Evolutionary conservation across 768 basidiomycete genomes (phyloP).

Genomic region (Sistotremastrum niveocremeum): DNA sequence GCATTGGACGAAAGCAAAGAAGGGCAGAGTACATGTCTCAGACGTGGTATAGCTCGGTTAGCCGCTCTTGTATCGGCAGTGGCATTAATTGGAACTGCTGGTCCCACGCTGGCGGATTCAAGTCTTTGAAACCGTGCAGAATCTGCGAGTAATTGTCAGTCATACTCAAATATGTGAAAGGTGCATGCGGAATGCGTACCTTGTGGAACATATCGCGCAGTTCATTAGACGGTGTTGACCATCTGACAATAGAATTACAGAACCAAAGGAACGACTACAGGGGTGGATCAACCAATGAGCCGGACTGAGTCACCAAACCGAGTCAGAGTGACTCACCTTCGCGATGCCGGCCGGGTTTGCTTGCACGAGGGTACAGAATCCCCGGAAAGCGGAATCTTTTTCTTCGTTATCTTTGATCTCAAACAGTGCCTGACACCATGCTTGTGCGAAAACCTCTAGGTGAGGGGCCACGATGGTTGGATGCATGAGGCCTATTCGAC

Average conservation of each 20-base stretch:
- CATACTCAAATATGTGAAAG: neutral
- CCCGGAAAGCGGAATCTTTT: conserved; percentile 97
- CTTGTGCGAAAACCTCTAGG: conserved; percentile 79
- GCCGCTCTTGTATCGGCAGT: conserved; percentile 74
- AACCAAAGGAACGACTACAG: conserved; percentile 86
- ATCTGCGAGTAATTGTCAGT: conserved; percentile 26
- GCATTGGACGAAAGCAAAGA: conserved; percentile 10
- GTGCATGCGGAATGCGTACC: conserved; percentile 13
- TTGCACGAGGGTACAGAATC: conserved; percentile 91
- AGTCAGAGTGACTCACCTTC: conserved; percentile 43
- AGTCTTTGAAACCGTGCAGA: conserved; percentile 79
- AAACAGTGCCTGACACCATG: conserved; percentile 94
- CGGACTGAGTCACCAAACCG: conserved; percentile 8
- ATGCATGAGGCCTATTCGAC: conserved; percentile 88
- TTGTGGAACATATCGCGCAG: conserved; percentile 88
- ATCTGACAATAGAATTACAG: conserved; percentile 94
- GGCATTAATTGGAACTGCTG: conserved; percentile 76
- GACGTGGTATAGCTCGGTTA: conserved; percentile 79
- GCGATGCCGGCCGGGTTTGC: conserved; percentile 88
- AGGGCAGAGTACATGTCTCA: conserved; percentile 19
- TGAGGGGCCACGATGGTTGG: conserved; percentile 81
- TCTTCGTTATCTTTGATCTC: conserved; percentile 99
- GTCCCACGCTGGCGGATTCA: conserved; percentile 76
- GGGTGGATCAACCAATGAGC: conserved; percentile 17
- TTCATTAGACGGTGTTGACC: conserved; percentile 85